Conservation (phyloP, 1,139 yeast species). For the Candida sp. region DNA sequence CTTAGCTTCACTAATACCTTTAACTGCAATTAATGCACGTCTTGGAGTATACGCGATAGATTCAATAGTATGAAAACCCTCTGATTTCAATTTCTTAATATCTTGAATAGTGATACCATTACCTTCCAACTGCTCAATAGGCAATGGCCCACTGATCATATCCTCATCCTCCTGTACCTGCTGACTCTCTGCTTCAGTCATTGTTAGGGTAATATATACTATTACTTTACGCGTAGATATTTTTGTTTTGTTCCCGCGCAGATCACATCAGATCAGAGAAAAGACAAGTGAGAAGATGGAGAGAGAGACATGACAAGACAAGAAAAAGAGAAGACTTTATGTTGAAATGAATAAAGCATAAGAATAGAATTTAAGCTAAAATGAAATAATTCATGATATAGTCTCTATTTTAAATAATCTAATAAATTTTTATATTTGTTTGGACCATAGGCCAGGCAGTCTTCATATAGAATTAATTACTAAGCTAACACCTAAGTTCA, state of each 20-base stretch:
- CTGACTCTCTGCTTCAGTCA: slow-evolving; percentile 1
- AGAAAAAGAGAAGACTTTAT: too few relatives aligned
- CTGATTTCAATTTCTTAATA: slow-evolving; percentile 73
- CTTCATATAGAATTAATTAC: too few relatives aligned
- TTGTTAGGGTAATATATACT: not conserved
- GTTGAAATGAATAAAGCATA: too few relatives aligned
- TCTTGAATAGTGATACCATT: slow-evolving; percentile 85
- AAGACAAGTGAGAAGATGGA: too few relatives aligned
- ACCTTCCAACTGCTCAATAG: slow-evolving; percentile 57
- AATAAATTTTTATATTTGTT: too few relatives aligned
- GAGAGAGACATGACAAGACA: too few relatives aligned
- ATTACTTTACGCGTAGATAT: not conserved
- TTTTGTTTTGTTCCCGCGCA: not conserved
- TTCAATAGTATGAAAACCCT: slow-evolving; percentile 88
- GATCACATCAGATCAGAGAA: not conserved
- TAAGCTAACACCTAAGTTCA: too few relatives aligned
- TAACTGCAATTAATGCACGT: slow-evolving; percentile 69
- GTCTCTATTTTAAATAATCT: too few relatives aligned
- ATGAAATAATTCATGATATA: too few relatives aligned
- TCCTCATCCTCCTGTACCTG: slow-evolving; percentile 31
- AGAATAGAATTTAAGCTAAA: too few relatives aligned
- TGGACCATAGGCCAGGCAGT: too few relatives aligned
- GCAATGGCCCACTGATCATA: slow-evolving; percentile 37
- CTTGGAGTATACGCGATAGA: slow-evolving; percentile 88
- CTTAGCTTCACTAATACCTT: slow-evolving; percentile 94